These are phyloP conservation scores for Larix kaempferi DNA, from an alignment of 75 land plant genomes.

Conservation along the genomic window DNA sequence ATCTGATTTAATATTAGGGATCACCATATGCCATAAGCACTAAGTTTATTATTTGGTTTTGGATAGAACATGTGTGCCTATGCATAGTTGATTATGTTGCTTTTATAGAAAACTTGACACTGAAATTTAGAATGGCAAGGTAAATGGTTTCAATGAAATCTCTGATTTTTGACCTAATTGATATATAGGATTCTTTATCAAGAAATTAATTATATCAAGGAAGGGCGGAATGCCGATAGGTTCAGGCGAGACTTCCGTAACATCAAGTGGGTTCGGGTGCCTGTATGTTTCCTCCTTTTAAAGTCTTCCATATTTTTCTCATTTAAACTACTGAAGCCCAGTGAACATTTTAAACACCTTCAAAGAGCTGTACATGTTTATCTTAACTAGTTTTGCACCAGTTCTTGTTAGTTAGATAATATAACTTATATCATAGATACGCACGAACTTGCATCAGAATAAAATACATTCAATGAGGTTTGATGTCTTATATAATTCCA, in stretches of 20 bases:
- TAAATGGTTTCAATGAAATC: background rate
- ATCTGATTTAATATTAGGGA: background rate
- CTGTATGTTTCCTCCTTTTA: conserved; percentile 62
- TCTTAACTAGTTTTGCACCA: too few species aligned
- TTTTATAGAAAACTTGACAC: background rate
- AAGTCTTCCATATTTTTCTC: background rate
- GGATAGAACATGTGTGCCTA: too few species aligned
- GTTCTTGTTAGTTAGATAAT: background rate
- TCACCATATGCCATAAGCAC: background rate
- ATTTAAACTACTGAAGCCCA: background rate
- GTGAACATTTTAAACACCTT: background rate
- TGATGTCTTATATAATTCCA: background rate
- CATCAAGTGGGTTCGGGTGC: conserved; percentile 93
- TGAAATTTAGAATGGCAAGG: background rate
- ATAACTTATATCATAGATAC: background rate
- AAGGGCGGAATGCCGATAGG: conserved; percentile 95
- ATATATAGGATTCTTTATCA: conserved; percentile 82
- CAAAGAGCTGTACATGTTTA: background rate
- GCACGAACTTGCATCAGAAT: background rate
- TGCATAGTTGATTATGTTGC: background rate
- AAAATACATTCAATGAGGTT: background rate
- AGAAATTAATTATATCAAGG: conserved; percentile 97
- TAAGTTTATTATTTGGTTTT: background rate
- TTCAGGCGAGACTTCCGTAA: conserved; percentile 95
- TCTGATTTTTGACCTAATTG: background rate